Evolutionary conservation across 73 alveolate genomes (phyloP).

Genomic region (Durusdinium trenchii): DNA sequence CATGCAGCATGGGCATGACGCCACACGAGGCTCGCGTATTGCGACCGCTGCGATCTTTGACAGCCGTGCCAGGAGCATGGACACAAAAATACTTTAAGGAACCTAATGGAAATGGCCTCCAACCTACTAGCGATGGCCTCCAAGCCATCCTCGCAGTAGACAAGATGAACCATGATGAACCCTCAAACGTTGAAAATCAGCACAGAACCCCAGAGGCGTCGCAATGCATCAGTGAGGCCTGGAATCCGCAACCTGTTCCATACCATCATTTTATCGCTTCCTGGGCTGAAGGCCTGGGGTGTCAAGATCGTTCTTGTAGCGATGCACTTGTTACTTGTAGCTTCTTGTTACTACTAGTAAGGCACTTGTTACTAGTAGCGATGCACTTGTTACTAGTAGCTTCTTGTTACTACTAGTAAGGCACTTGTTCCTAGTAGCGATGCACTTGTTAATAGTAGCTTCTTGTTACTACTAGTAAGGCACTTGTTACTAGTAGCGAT

Average conservation of each 20-base stretch:
- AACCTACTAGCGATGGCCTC: background rate
- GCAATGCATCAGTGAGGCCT: background rate
- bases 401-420: too few species aligned
- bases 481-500: too few species aligned
- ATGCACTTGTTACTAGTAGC: too few species aligned
- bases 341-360: too few species aligned
- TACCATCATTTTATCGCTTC: conserved; percentile 89
- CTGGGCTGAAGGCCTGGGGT: conserved; percentile 57
- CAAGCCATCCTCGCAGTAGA: background rate
- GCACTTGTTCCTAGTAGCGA: too few species aligned
- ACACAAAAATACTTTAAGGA: background rate
- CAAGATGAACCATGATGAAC: background rate
- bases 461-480: too few species aligned
- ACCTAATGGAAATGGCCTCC: background rate
- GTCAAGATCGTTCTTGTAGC: too few species aligned
- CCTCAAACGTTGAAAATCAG: background rate
- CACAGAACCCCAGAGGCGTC: too few species aligned
- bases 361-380: too few species aligned
- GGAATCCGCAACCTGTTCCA: conserved; percentile 85
- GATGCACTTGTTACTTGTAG: too few species aligned
- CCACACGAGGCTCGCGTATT: conserved; percentile 63
- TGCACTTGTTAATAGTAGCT: too few species aligned
- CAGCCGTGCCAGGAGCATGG: conserved; percentile 29
- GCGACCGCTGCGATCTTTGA: conserved; percentile 75
- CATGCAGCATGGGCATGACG: background rate